These are phyloP conservation scores for Yamadazyma sp. DNA, from an alignment of 805 yeast species.

Conservation along the genomic window DNA sequence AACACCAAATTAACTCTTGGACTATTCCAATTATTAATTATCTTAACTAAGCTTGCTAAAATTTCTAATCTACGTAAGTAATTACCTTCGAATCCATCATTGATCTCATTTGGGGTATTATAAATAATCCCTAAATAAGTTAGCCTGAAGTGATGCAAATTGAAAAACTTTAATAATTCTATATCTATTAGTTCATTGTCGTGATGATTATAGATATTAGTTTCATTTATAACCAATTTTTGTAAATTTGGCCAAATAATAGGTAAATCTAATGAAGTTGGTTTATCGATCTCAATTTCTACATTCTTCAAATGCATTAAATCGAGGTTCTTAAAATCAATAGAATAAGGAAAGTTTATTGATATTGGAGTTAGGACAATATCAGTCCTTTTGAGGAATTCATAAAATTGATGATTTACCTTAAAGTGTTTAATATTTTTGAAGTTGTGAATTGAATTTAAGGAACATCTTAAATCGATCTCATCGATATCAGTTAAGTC, in stretches of 20 bases:
- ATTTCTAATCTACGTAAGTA: slow-evolving; percentile 56
- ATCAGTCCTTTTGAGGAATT: neutral
- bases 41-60: slow-evolving; percentile 29
- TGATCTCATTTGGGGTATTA: slow-evolving; percentile 52
- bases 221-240: slow-evolving; percentile 8
- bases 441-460: neutral
- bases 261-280: neutral
- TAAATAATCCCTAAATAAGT: slow-evolving; percentile 52
- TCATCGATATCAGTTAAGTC: slow-evolving; percentile 11
- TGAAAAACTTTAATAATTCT: slow-evolving; percentile 25
- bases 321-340: slow-evolving; percentile 5
- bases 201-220: slow-evolving; percentile 17
- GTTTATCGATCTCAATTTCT: neutral
- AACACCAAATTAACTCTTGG: slow-evolving; percentile 42
- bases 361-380: slow-evolving; percentile 5
- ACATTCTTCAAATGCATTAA: slow-evolving; percentile 4
- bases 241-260: slow-evolving; percentile 5
- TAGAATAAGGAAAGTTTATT: slow-evolving; percentile 4
- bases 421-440: slow-evolving; percentile 1
- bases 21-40: slow-evolving; percentile 2
- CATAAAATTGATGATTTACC: slow-evolving; percentile 1
- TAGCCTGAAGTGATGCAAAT: slow-evolving; percentile 16
- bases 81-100: slow-evolving; percentile 74
- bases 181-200: slow-evolving; percentile 40
- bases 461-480: slow-evolving; percentile 6